Percentiles rank a stretch among this genome's conserved stretches.
phyloP scores from a whole-genome alignment of 768 basidiomycete genomes.

The Hygrocybe punicea region DNA sequence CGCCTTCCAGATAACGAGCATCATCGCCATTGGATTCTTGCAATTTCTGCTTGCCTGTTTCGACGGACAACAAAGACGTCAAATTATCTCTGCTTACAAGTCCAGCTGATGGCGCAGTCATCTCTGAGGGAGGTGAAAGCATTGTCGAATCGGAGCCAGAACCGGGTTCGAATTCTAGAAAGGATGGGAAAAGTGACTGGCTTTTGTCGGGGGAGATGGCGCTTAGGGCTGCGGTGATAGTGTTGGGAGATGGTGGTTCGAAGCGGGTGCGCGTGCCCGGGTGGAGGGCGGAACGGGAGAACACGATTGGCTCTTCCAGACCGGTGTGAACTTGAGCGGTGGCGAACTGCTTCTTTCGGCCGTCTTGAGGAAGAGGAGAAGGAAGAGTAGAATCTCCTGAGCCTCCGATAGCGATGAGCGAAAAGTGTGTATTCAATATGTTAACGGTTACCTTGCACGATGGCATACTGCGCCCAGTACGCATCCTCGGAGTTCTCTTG shows the following conservation, averaged over 20 bases:
- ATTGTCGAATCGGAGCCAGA: constrained; percentile 13
- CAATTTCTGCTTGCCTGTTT: background rate
- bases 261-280: constrained; percentile 38
- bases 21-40: background rate
- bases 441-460: constrained; percentile 57
- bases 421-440: background rate
- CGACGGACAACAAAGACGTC: constrained; percentile 11
- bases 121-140: constrained; percentile 10
- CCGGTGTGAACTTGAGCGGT: background rate
- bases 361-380: constrained; percentile 40
- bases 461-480: constrained; percentile 74
- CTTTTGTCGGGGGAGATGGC: constrained; percentile 30
- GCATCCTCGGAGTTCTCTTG: constrained; percentile 47
- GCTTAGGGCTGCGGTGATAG: constrained; percentile 41
- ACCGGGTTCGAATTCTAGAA: constrained; percentile 5
- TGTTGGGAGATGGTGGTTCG: constrained; percentile 40
- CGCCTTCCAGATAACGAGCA: constrained; percentile 17
- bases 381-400: constrained; percentile 71
- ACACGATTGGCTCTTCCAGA: constrained; percentile 9
- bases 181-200: constrained; percentile 7
- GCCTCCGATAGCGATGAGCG: constrained; percentile 38
- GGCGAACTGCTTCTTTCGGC: constrained; percentile 16
- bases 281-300: constrained; percentile 24
- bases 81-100: background rate
- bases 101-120: background rate